These are phyloP conservation scores for Lodderomyces oxycetoniae DNA, from an alignment of 1,139 yeast genomes.

Conservation along the genomic window DNA sequence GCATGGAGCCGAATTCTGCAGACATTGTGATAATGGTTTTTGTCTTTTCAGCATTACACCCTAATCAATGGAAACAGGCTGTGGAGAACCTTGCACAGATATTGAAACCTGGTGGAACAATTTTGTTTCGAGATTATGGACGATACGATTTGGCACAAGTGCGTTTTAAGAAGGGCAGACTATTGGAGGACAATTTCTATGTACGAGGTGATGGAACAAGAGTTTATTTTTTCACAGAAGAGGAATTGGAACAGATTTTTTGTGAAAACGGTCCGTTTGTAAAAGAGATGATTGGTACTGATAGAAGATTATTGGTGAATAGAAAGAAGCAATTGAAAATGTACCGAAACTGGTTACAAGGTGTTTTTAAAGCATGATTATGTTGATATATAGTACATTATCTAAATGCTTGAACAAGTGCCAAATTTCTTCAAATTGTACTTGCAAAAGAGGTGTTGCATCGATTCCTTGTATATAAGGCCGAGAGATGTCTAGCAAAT, in stretches of 20 bases:
- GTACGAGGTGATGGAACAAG: conserved; percentile 98
- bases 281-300: conserved; percentile 79
- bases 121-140: conserved; percentile 91
- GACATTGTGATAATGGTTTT: conserved; percentile 92
- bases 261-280: conserved; percentile 54
- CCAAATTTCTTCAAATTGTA: conserved; percentile 52
- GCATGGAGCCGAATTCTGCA: conserved; percentile 73
- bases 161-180: conserved; percentile 82
- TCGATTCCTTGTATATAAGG: conserved; percentile 65
- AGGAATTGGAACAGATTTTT: conserved; percentile 76
- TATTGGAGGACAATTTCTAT: conserved; percentile 87
- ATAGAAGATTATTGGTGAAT: conserved; percentile 84
- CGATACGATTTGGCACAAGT: conserved; percentile 95
- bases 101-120: conserved; percentile 88
- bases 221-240: conserved; percentile 94
- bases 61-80: conserved; percentile 86
- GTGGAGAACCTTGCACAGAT: conserved; percentile 61
- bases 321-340: conserved; percentile 87
- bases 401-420: conserved; percentile 57
- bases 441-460: conserved; percentile 34
- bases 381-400: conserved; percentile 65
- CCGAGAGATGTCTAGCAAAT: conserved; percentile 41
- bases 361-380: conserved; percentile 51
- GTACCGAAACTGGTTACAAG: conserved; percentile 98
- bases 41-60: conserved; percentile 88